These are phyloP conservation scores for Tricholoma terreum DNA, from an alignment of 768 basidiomycete species.

Conservation along the genomic window DNA sequence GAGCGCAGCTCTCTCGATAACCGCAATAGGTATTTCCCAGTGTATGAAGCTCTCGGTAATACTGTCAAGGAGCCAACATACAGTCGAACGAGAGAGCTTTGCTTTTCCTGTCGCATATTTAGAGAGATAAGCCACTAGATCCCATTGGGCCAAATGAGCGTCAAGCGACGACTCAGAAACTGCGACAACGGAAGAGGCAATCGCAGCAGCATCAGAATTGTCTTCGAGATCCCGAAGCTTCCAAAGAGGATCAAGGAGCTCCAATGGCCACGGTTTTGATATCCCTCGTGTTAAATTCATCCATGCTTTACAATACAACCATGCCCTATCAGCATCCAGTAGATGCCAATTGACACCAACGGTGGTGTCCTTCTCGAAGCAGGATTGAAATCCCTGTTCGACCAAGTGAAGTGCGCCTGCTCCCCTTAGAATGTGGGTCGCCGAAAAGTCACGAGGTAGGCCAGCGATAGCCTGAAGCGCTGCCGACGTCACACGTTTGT, in stretches of 20 bases:
- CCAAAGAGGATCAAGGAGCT: slow-evolving; percentile 32
- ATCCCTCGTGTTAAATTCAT: slow-evolving; percentile 36
- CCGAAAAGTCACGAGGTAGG: slow-evolving; percentile 36
- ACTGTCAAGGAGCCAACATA: slow-evolving; percentile 38
- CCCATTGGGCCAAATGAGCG: slow-evolving; percentile 32
- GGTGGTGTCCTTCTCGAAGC: slow-evolving; percentile 38
- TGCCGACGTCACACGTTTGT: slow-evolving; percentile 27
- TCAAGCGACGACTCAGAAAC: slow-evolving; percentile 35
- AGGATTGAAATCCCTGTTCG: slow-evolving; percentile 32
- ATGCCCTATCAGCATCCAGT: slow-evolving; percentile 30
- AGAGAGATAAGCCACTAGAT: slow-evolving; percentile 31
- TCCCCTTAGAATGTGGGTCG: slow-evolving; percentile 34
- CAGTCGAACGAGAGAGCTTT: slow-evolving; percentile 28
- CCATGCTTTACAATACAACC: slow-evolving; percentile 40
- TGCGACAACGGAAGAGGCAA: slow-evolving; percentile 29
- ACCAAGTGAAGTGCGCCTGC: slow-evolving; percentile 32
- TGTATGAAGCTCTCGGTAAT: slow-evolving; percentile 33
- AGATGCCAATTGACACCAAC: slow-evolving; percentile 36
- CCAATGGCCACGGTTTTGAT: slow-evolving; percentile 32
- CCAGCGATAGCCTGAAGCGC: slow-evolving; percentile 38
- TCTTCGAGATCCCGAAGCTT: slow-evolving; percentile 27
- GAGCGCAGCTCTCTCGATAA: slow-evolving; percentile 31
- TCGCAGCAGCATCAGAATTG: slow-evolving; percentile 31
- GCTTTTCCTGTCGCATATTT: slow-evolving; percentile 28
- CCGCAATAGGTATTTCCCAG: slow-evolving; percentile 37